phyloP scores from a whole-genome alignment of 2,329 filamentous ascomycete genomes.

The Incumbomyces delicatus region DNA sequence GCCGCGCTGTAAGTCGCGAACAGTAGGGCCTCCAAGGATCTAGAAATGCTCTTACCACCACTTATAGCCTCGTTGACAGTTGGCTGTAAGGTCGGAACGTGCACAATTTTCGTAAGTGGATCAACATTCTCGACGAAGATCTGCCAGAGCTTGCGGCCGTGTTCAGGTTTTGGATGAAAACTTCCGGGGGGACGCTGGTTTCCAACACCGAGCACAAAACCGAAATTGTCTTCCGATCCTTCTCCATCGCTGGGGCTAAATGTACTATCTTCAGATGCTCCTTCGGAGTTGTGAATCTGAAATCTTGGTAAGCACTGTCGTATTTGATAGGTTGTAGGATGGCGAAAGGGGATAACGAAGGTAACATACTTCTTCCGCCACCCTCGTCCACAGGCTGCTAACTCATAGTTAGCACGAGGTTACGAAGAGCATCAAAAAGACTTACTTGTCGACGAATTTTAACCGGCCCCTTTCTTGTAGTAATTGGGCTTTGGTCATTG shows the following conservation, averaged over 20 bases:
- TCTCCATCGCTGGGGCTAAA: slow-evolving; percentile 18
- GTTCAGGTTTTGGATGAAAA: slow-evolving; percentile 16
- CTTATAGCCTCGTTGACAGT: slow-evolving; percentile 20
- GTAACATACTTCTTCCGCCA: slow-evolving; percentile 21
- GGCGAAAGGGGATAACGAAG: neutral
- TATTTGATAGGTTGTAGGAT: neutral
- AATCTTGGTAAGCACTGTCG: slow-evolving; percentile 7
- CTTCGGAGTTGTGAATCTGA: slow-evolving; percentile 21
- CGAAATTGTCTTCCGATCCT: slow-evolving; percentile 21
- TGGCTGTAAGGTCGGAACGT: slow-evolving; percentile 22
- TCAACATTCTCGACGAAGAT: slow-evolving; percentile 21
- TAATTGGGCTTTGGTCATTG: slow-evolving; percentile 13
- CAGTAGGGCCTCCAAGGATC: slow-evolving; percentile 24
- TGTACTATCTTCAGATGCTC: slow-evolving; percentile 10
- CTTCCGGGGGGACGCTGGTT: slow-evolving; percentile 1
- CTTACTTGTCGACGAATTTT: slow-evolving; percentile 21
- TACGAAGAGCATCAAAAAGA: neutral
- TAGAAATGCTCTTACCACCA: slow-evolving; percentile 14
- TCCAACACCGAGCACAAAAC: slow-evolving; percentile 18
- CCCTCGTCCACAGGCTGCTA: slow-evolving; percentile 23
- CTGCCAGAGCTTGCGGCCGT: slow-evolving; percentile 21
- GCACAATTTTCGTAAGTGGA: slow-evolving; percentile 22
- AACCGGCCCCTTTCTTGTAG: slow-evolving; percentile 15
- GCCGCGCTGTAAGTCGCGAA: slow-evolving; percentile 27
- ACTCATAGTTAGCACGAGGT: slow-evolving; percentile 11